phyloP scores from a whole-genome alignment of 371 early-diverging fungal species.

The Mortierella sp. region DNA sequence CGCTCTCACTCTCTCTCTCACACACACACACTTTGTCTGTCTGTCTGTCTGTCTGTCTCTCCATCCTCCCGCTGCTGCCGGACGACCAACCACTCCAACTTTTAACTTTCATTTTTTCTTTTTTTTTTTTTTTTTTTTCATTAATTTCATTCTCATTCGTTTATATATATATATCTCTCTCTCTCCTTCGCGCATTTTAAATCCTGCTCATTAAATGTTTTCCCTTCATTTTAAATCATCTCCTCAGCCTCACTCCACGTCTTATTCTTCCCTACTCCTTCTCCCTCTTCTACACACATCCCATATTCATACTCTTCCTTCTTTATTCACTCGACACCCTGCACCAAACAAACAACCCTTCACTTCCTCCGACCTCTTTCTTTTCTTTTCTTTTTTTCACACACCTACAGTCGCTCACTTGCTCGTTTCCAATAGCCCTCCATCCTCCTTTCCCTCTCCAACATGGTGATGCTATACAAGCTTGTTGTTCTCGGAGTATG shows the following conservation, averaged over 20 bases:
- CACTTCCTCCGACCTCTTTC: not conserved
- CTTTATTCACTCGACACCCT: not conserved
- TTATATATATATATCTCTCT: too few species aligned
- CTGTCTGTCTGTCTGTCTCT: conserved; percentile 3
- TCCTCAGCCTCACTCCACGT: too few species aligned
- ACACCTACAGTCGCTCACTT: not conserved
- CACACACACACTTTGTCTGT: too few species aligned
- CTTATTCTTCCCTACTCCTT: not conserved
- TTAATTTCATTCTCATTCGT: not conserved
- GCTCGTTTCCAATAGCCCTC: not conserved
- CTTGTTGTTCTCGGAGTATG: conserved; percentile 32
- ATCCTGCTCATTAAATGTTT: too few species aligned
- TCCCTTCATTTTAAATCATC: too few species aligned
- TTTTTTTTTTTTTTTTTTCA: conserved; percentile 2
- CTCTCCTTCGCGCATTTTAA: too few species aligned
- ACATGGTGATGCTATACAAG: conserved; percentile 37
- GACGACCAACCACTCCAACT: not conserved
- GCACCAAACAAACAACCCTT: not conserved
- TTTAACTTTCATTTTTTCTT: too few species aligned
- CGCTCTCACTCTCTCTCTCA: not conserved
- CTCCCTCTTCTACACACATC: not conserved
- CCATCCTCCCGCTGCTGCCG: too few species aligned
- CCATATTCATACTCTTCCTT: not conserved
- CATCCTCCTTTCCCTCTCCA: not conserved
- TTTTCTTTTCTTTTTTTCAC: not conserved